Evolutionary conservation across 164 flowering plant species (phyloP).

Genomic region (Macadamia integrifolia): DNA sequence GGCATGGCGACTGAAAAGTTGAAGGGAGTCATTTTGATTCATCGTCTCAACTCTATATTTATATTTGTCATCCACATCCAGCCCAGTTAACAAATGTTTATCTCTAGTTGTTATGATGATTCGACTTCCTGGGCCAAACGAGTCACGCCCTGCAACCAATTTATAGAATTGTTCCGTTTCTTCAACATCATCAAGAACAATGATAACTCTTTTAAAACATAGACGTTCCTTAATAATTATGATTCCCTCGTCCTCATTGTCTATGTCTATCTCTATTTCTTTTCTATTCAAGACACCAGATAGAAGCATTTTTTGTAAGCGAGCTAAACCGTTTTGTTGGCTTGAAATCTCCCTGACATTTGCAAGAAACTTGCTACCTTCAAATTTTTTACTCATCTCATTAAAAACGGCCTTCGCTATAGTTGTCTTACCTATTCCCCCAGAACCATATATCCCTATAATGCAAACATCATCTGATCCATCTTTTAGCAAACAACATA

Average conservation of each 20-base stretch:
- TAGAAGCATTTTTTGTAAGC: slow-evolving; percentile 1
- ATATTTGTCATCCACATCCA: no score
- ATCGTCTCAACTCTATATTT: neutral
- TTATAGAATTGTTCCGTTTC: no score
- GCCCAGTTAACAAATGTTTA: no score
- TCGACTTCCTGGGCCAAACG: no score
- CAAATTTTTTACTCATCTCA: neutral
- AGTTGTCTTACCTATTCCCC: no score
- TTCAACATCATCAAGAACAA: no score
- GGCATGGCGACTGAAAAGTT: no score
- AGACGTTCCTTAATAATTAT: neutral
- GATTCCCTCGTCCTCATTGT: neutral
- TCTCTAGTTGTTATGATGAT: no score
- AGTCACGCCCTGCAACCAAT: neutral
- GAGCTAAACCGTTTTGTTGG: neutral
- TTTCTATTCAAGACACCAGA: neutral
- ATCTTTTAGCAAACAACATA: neutral
- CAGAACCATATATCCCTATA: neutral
- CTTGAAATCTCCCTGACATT: no score
- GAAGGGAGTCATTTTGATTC: neutral
- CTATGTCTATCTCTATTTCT: neutral
- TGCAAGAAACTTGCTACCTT: slow-evolving; percentile 3
- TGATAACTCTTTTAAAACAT: neutral
- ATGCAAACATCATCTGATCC: neutral
- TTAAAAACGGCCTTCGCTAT: no score